Conservation (phyloP, 495 filamentous ascomycete species). For the Penicillium subrubescens region DNA sequence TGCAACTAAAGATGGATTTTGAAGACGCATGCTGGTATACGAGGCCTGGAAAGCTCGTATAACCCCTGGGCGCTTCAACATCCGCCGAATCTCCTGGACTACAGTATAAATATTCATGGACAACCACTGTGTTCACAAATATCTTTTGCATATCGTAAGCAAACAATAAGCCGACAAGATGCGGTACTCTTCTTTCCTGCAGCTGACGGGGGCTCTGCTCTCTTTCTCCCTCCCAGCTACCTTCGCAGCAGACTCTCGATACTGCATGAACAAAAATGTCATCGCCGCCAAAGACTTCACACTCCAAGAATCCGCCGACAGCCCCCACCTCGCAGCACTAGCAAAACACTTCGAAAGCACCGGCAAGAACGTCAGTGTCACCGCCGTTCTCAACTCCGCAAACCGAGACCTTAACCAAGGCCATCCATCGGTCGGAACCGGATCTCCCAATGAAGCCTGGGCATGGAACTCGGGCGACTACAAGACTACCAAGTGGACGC, state of each 20-base stretch:
- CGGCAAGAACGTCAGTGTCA: slow-evolving; percentile 31
- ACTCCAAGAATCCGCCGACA: slow-evolving; percentile 22
- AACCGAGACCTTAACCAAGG: slow-evolving; percentile 38
- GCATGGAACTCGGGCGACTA: slow-evolving; percentile 35
- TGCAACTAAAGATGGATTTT: neutral
- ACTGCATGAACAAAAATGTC: slow-evolving; percentile 6
- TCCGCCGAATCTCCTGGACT: neutral
- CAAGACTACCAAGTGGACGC: slow-evolving; percentile 38
- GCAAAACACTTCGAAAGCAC: slow-evolving; percentile 17
- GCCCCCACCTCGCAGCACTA: slow-evolving; percentile 18
- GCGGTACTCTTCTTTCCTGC: neutral
- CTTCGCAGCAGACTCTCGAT: slow-evolving; percentile 4
- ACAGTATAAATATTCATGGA: neutral
- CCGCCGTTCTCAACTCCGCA: slow-evolving; percentile 34
- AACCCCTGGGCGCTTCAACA: neutral
- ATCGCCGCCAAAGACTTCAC: slow-evolving; percentile 10
- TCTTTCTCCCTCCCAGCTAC: neutral
- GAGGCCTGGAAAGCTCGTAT: neutral
- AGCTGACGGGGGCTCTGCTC: neutral
- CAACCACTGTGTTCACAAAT: neutral
- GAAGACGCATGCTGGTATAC: neutral
- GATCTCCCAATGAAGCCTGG: slow-evolving; percentile 30
- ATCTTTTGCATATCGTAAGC: neutral
- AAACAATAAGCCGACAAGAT: neutral
- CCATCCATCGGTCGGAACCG: slow-evolving; percentile 17